Conservation (phyloP, 148 eudicot genomes). For the Rhododendron henanense region DNA sequence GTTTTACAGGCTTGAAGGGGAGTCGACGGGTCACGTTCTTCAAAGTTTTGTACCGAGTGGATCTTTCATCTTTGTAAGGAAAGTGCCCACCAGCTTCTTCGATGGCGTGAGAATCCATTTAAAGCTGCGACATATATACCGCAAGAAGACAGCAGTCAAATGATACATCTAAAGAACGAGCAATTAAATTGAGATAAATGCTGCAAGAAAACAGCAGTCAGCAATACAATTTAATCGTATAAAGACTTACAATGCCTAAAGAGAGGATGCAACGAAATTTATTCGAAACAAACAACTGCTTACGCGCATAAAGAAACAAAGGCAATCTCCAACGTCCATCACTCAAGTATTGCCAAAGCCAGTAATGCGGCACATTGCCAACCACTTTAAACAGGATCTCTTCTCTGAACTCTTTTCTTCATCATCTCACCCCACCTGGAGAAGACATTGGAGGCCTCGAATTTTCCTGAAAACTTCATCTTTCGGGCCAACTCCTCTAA, state of each 20-base stretch:
- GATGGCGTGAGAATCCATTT: no score
- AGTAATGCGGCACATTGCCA: background rate
- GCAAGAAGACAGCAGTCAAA: background rate
- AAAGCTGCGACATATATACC: no score
- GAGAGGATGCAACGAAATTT: background rate
- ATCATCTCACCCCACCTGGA: constrained; percentile 62
- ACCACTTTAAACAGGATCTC: constrained; percentile 15
- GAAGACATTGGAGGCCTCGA: constrained; percentile 57
- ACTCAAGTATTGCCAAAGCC: background rate
- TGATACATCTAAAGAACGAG: background rate
- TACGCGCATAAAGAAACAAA: background rate
- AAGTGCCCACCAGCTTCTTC: no score
- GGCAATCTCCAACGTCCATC: background rate
- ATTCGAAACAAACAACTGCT: background rate
- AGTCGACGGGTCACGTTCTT: no score
- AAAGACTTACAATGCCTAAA: background rate
- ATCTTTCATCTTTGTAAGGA: no score
- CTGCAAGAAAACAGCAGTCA: background rate
- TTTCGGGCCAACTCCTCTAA: constrained; percentile 67
- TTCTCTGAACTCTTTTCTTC: constrained; percentile 33
- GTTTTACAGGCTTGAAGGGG: no score
- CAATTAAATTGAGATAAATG: background rate
- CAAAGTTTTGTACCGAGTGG: no score
- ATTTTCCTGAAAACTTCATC: constrained; percentile 61
- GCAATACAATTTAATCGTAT: background rate